Base-by-base conservation (phyloP, 2,329 filamentous ascomycete species). In the Trematosphaeria pertusa region DNA sequence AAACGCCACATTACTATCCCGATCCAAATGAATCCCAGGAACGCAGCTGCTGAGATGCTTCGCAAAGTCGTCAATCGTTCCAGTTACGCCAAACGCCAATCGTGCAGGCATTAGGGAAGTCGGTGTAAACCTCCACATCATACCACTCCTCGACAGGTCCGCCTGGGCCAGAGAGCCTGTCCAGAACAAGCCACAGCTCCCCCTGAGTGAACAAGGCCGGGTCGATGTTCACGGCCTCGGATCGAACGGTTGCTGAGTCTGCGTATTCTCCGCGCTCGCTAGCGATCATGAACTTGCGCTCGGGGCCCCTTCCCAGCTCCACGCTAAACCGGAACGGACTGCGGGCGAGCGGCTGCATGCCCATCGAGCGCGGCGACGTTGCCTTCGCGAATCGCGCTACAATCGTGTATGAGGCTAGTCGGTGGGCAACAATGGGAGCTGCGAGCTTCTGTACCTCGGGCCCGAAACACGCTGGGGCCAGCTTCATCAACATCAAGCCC, bases 101-200 rank as follows among this genome's bases (percentile, higher is more conserved):
- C 2, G 70, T 65, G 22, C 78, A 69, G 12, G 69, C 73, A 35
- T 78, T 67, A 6, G 70, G 70, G 44, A 72, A 70, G 52, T 81
- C 78, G 12, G 70, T 72, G 33, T 73, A 74, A 15, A 80, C 58
- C 56, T 79, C 76, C 5, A 81, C 69, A 6, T 72, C 65, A 44
- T 89, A 80, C 46, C 75, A 71, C 62, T 82, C 79, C 43, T 75
- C 75, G 41, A 59, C 64, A 43, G 68, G 62, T 31, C 69, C 78
- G 4, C 73, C 73, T 34, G 77, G 77, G 9, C 80, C 81, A n/a
- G 85, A 88, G 61, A 93, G 81, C 55, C 88, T 81, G 72, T 97
- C 91, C 32, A 97, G 76, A 5, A 96, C 87, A 42, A 97, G 76
- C 87, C 88, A 95, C 46, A 91, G 69, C 14, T 86, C 86, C 15